phyloP scores from a whole-genome alignment of 2,329 filamentous ascomycete genomes.

The Fusarium incarnatum region DNA sequence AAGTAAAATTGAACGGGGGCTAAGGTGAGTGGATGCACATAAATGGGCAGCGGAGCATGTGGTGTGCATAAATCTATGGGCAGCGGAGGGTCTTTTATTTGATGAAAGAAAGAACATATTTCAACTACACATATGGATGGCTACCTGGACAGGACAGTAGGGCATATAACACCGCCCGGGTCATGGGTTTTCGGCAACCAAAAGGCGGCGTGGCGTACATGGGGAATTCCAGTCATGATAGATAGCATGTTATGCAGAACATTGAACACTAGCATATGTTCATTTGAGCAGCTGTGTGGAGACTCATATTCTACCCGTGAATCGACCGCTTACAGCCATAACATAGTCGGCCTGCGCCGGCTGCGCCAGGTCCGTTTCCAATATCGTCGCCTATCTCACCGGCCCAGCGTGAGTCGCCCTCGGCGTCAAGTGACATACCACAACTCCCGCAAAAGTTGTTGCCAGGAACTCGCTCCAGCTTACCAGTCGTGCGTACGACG shows the following conservation, averaged over 20 bases:
- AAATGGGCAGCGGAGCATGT: background rate
- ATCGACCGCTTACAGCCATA: conserved; percentile 80
- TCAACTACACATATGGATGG: conserved; percentile 22
- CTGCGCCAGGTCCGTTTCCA: conserved; percentile 34
- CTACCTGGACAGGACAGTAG: conserved; percentile 31
- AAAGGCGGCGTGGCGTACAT: conserved; percentile 44
- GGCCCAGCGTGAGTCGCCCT: conserved; percentile 72
- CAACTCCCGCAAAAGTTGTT: conserved; percentile 73
- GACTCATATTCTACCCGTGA: conserved; percentile 55
- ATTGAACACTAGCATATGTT: conserved; percentile 12
- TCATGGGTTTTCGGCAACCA: conserved; percentile 43
- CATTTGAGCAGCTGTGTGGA: conserved; percentile 1
- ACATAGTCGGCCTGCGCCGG: conserved; percentile 61
- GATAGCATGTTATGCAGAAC: conserved; percentile 27
- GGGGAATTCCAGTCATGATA: conserved; percentile 40
- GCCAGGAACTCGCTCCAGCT: conserved; percentile 68
- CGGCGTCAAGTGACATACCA: conserved; percentile 72
- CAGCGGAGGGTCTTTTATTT: conserved; percentile 24
- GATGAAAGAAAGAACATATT: conserved; percentile 20
- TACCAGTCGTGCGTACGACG: conserved; percentile 91
- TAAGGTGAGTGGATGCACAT: background rate
- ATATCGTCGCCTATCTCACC: conserved; percentile 66
- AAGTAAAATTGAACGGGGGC: background rate
- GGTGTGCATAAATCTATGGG: conserved; percentile 16
- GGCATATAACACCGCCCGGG: conserved; percentile 38